Evolutionary conservation across 306 rosid genomes (phyloP), one percentile per base, ranked within the genome.

Genomic region (Corylus americana): DNA sequence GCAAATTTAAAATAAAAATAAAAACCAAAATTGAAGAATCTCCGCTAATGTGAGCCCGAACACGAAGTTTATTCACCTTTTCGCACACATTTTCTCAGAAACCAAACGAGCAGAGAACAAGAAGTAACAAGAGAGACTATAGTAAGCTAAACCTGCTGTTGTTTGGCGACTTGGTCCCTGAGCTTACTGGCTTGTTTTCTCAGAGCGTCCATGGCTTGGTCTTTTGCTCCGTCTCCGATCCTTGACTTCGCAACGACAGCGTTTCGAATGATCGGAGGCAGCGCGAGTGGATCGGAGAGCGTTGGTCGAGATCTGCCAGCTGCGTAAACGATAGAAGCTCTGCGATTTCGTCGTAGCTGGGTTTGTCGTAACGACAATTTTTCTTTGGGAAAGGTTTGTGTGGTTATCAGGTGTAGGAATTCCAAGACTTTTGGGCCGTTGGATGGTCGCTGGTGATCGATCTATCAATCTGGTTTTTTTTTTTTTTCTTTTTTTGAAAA

Each of bases 101-200:
- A 76, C 45, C 45, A 55, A 10, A 82, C 37, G 66, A 59, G n/a
- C 50, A 63, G 53, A 49, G 14, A 49, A 12, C 11, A 49, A 49
- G 53, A 49, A 49, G 16, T 49, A 49, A 10, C 53, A 49, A 10
- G 2, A 49, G 13, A 49, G 53, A 49, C 13, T 49, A 49, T 1
- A 49, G 11, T 11, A 49, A 39, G 66, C 73, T 37, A 27, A 29
- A 89, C 90, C 93, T 91, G 98, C 1, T 94, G 98, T 73, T 94
- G 98, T 84, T 92, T 94, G 69, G 92, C 92, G 49, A 94, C 97
- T 88, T 94, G 98, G n/a, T 91, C 95, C 74, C 92, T 86, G 64
- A 94, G 75, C 91, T 92, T 94, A 81, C 80, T 85, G 62, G 98
- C 98, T 81, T 94, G 98, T 89, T 87, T 94, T 81, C 93, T 84